Percentiles rank a stretch among this genome's conserved stretches.
phyloP scores from a whole-genome alignment of 2,329 filamentous ascomycete species.

The Calonectria henricotiae region DNA sequence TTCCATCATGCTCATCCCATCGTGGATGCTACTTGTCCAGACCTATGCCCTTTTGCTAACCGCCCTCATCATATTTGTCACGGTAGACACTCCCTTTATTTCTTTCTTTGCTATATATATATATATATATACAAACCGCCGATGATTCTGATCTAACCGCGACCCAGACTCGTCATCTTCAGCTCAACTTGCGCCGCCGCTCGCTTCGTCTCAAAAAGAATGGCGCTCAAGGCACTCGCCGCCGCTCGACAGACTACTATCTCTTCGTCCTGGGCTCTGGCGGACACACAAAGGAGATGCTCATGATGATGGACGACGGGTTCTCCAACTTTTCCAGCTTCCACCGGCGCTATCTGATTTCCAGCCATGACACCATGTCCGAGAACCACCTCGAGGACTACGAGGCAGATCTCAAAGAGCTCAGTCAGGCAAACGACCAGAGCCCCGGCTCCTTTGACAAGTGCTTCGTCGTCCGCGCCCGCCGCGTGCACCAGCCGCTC shows the following conservation, averaged over 20 bases:
- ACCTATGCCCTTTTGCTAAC: constrained; percentile 45
- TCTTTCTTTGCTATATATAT: too few species aligned
- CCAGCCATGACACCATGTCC: constrained; percentile 81
- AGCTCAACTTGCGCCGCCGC: constrained; percentile 49
- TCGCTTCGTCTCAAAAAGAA: constrained; percentile 42
- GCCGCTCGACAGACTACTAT: constrained; percentile 66
- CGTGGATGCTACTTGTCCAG: constrained; percentile 34
- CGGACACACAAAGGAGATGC: constrained; percentile 96
- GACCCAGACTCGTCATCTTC: constrained; percentile 53
- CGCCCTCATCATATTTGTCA: constrained; percentile 52
- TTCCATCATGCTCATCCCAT: constrained; percentile 27
- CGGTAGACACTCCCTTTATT: constrained; percentile 47
- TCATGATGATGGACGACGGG: constrained; percentile 81
- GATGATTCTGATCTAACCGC: constrained; percentile 12
- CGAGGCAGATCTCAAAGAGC: constrained; percentile 55
- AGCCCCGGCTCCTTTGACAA: constrained; percentile 73
- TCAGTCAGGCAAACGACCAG: constrained; percentile 41
- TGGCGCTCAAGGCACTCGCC: constrained; percentile 4
- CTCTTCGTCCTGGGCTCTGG: constrained; percentile 92
- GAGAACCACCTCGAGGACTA: constrained; percentile 76
- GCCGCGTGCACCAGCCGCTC: constrained; percentile 86
- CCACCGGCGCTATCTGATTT: constrained; percentile 87
- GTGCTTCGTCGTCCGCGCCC: constrained; percentile 81
- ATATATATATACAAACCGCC: background rate
- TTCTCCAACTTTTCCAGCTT: constrained; percentile 67